phyloP scores from a whole-genome alignment of 2,329 filamentous ascomycete genomes.

The Nannizzia gypsea region DNA sequence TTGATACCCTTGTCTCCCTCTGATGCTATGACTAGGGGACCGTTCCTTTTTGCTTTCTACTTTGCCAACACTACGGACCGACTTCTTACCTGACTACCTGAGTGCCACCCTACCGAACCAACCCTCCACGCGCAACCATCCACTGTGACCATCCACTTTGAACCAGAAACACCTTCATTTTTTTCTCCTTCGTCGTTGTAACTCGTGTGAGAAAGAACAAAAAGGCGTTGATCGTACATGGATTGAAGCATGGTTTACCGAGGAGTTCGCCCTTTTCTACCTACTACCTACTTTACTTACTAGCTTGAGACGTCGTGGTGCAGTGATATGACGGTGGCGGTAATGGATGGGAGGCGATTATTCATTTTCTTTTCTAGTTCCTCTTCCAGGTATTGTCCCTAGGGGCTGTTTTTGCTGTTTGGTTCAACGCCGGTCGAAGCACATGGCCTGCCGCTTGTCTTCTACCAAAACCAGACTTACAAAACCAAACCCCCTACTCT shows the following conservation, averaged over 20 bases:
- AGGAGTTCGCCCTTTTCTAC: background rate
- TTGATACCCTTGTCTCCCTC: conserved; percentile 10
- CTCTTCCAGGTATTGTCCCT: background rate
- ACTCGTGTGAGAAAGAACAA: background rate
- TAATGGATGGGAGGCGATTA: background rate
- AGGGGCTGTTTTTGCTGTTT: background rate
- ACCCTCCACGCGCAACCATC: background rate
- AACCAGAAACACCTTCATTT: background rate
- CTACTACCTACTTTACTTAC: background rate
- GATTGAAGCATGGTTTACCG: background rate
- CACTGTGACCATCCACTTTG: background rate
- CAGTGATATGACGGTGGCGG: background rate
- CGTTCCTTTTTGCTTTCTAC: background rate
- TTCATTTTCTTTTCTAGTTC: no score
- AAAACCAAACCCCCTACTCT: no score
- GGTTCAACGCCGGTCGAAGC: no score
- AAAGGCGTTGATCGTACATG: background rate
- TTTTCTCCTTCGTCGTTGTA: background rate
- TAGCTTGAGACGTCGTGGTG: background rate
- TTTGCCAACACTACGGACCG: background rate
- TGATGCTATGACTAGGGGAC: background rate
- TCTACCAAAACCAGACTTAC: no score
- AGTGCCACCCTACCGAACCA: background rate
- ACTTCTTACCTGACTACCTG: background rate
- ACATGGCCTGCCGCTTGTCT: no score